Evolutionary conservation across 2,329 filamentous ascomycete genomes (phyloP), one percentile per base, ranked within the genome.

Genomic region (Cladosporium phlei): DNA sequence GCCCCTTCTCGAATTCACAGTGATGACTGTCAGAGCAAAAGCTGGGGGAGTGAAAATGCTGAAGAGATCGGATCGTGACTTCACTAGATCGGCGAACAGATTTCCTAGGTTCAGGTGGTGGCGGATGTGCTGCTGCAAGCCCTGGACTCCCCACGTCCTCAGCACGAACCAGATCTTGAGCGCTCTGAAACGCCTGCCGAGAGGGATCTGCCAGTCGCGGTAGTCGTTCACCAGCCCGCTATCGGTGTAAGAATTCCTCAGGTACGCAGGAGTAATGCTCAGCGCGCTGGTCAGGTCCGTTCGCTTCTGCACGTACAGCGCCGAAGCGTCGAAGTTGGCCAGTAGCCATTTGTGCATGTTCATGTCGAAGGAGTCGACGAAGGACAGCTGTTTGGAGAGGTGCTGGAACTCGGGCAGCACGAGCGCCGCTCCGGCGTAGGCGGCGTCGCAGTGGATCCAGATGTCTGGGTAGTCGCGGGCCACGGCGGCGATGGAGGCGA

Each of bases 261-360:
- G 79, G 70, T 95, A 96, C 4, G 84, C 77, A 0, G 87, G 87
- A 12, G 84, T 84, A 62, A 93, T 85, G 61, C 80, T 83, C 32
- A 95, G 77, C 0, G 89, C 86, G 51, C 83, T 77, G 33, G 85
- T 88, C n/a, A 97, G 78, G 68, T 89, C 82, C 46, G 74, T 71
- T 12, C 90, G 79, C 59, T 83, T 77, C 52, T 83, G 82, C 38
- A 96, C 82, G 69, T 81, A 97, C 35, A 95, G 76, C 55, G 85
- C 85, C 46, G 85, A 88, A 5, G 79, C 79, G 60, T 97, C 91
- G 60, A 96, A 96, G 68, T 95, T 95, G 48, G 88, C 89, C 14
- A 96, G 80, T 38, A 96, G 76, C 91, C 91, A 96, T 72, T 97
- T 97, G 76, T 96, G 90, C 79, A 95, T 86, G 73, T 96, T 97